phyloP scores from a whole-genome alignment of 1,284 basidiomycete species.

The Apiotrichum brassicae region DNA sequence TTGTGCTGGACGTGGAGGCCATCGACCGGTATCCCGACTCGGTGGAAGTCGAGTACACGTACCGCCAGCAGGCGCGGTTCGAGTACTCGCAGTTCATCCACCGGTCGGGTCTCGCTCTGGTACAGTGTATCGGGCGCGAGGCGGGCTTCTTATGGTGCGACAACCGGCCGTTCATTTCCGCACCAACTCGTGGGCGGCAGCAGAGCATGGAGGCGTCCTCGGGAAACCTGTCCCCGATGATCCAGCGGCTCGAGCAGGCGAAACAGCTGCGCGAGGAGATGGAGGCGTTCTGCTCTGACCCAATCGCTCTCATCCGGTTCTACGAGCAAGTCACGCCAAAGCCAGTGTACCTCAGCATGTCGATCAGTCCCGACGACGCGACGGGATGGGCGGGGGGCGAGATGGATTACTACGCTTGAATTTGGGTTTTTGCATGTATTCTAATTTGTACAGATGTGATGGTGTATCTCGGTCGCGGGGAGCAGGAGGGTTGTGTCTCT shows the following conservation, averaged over 20 bases:
- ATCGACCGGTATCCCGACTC: constrained; percentile 65
- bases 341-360: neutral
- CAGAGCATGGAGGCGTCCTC: constrained; percentile 14
- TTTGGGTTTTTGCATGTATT: neutral
- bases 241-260: constrained; percentile 38
- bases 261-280: constrained; percentile 52
- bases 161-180: constrained; percentile 59
- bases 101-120: constrained; percentile 74
- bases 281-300: constrained; percentile 61
- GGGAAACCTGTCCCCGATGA: constrained; percentile 19
- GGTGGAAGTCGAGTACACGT: constrained; percentile 81
- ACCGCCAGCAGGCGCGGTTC: constrained; percentile 62
- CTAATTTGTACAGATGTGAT: constrained; percentile 1
- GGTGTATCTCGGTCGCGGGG: too few relatives aligned
- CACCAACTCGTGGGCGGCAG: constrained; percentile 25
- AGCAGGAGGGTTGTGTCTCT: too few relatives aligned
- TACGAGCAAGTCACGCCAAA: constrained; percentile 64
- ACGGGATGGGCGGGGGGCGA: constrained; percentile 1
- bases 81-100: constrained; percentile 84
- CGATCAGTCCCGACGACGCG: constrained; percentile 4
- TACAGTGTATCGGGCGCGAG: constrained; percentile 71
- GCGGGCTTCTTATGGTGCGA: constrained; percentile 72
- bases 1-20: constrained; percentile 81
- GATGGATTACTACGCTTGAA: neutral
- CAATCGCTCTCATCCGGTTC: constrained; percentile 55